These are phyloP conservation scores for Conidiobolus incongruus DNA, from an alignment of 371 early-diverging fungal species.

Conservation along the genomic window DNA sequence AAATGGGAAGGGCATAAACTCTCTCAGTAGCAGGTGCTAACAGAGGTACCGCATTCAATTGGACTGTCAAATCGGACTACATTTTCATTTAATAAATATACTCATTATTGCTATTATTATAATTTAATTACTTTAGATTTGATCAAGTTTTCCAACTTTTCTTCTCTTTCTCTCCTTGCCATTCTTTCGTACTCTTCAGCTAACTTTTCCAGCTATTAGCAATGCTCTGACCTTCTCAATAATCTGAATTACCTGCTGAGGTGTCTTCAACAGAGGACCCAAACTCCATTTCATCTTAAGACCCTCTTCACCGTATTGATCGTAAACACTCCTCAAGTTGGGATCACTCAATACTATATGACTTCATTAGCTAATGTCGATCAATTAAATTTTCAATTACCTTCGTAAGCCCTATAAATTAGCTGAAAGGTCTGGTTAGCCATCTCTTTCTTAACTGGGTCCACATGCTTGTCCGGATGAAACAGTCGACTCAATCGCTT, in stretches of 20 bases:
- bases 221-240: neutral
- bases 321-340: conserved; percentile 64
- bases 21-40: neutral
- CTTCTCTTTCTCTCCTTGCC: conserved; percentile 33
- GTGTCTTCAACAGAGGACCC: conserved; percentile 46
- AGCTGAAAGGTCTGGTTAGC: conserved; percentile 61
- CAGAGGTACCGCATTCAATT: neutral
- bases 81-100: neutral
- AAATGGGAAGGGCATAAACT: neutral
- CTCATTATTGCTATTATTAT: neutral
- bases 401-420: conserved; percentile 74
- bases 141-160: conserved; percentile 59
- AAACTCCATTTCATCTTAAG: conserved; percentile 50
- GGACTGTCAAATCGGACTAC: neutral
- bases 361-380: neutral
- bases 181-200: conserved; percentile 65
- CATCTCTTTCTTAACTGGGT: conserved; percentile 17
- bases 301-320: conserved; percentile 78
- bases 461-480: conserved; percentile 73
- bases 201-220: conserved; percentile 16
- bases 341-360: conserved; percentile 53
- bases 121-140: conserved; percentile 23
- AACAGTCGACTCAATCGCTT: conserved; percentile 56
- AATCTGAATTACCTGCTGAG: conserved; percentile 38
- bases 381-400: conserved; percentile 17